Conservation (phyloP, 768 basidiomycete species). For the Vishniacozyma victoriae region DNA sequence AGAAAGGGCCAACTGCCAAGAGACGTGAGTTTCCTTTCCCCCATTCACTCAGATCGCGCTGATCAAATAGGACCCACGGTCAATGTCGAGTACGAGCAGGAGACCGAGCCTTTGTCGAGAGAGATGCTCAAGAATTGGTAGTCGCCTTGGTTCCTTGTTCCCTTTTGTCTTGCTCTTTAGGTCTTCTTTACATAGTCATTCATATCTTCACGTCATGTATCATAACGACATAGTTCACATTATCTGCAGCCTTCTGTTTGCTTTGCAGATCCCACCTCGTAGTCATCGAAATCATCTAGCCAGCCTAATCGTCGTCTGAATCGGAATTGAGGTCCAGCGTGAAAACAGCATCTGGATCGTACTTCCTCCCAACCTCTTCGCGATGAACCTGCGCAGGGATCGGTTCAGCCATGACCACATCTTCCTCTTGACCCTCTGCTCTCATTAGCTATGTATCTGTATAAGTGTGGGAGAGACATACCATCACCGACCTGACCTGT, state of each 20-base stretch:
- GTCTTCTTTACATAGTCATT: neutral
- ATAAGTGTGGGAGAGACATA: neutral
- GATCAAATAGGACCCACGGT: constrained; percentile 58
- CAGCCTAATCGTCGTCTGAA: constrained; percentile 28
- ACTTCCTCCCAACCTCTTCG: constrained; percentile 25
- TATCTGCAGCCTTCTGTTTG: neutral
- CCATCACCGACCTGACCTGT: constrained; percentile 17
- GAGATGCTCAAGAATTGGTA: constrained; percentile 49
- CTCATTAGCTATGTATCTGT: neutral
- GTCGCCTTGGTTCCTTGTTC: neutral
- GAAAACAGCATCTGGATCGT: constrained; percentile 31
- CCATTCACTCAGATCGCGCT: neutral
- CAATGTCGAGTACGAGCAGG: constrained; percentile 95
- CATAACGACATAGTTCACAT: neutral
- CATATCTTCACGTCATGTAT: neutral
- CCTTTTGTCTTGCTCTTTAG: neutral
- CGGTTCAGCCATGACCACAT: neutral
- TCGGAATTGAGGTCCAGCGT: constrained; percentile 35
- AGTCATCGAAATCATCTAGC: too few relatives aligned
- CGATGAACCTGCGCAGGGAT: constrained; percentile 7
- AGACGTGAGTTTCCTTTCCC: constrained; percentile 21
- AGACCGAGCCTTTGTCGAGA: constrained; percentile 57
- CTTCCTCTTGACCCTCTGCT: neutral
- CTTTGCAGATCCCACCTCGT: too few relatives aligned
- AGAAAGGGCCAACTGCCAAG: constrained; percentile 24